Evolutionary conservation across 352 stramenopile species (phyloP).

Genomic region (Phytopythium boreale): DNA sequence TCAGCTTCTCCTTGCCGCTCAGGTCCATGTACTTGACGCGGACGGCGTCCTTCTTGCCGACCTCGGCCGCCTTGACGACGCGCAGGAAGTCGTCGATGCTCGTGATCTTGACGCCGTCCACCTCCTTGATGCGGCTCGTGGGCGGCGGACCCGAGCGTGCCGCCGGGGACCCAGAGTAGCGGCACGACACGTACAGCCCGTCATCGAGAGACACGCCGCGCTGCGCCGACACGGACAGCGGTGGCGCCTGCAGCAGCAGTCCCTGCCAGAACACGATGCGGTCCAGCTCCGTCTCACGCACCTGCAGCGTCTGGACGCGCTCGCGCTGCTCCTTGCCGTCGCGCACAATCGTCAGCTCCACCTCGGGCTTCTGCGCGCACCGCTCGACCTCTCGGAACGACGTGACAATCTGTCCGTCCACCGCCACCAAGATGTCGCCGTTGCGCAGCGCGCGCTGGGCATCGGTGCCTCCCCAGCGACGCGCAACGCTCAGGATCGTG

Average conservation of each 20-base stretch:
- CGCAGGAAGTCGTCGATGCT: slow-evolving; percentile 88
- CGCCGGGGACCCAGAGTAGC: slow-evolving; percentile 85
- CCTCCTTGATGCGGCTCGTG: slow-evolving; percentile 89
- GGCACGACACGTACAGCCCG: slow-evolving; percentile 84
- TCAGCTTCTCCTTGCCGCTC: slow-evolving; percentile 81
- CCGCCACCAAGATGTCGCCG: slow-evolving; percentile 83
- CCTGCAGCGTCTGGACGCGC: slow-evolving; percentile 70
- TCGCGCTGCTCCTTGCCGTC: slow-evolving; percentile 70
- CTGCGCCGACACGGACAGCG: slow-evolving; percentile 83
- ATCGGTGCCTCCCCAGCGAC: slow-evolving; percentile 73
- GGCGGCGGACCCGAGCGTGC: slow-evolving; percentile 86
- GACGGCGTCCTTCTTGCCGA: slow-evolving; percentile 63
- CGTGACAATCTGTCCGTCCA: slow-evolving; percentile 81
- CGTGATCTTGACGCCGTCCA: slow-evolving; percentile 84
- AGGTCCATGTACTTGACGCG: slow-evolving; percentile 91
- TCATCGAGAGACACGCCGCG: slow-evolving; percentile 80
- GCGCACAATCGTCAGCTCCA: slow-evolving; percentile 84
- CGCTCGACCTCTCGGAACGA: slow-evolving; percentile 87
- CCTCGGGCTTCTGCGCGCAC: slow-evolving; percentile 68
- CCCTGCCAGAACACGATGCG: slow-evolving; percentile 92
- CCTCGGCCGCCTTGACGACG: slow-evolving; percentile 56
- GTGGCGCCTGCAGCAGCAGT: slow-evolving; percentile 85
- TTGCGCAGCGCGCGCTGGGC: slow-evolving; percentile 68
- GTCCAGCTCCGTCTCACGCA: slow-evolving; percentile 87
- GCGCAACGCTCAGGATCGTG: slow-evolving; percentile 78